A percentile compares a stretch with the other conserved stretches of the same genome.
phyloP scores from a whole-genome alignment of 2,329 filamentous ascomycete species.

The Fusarium nisikadoi region DNA sequence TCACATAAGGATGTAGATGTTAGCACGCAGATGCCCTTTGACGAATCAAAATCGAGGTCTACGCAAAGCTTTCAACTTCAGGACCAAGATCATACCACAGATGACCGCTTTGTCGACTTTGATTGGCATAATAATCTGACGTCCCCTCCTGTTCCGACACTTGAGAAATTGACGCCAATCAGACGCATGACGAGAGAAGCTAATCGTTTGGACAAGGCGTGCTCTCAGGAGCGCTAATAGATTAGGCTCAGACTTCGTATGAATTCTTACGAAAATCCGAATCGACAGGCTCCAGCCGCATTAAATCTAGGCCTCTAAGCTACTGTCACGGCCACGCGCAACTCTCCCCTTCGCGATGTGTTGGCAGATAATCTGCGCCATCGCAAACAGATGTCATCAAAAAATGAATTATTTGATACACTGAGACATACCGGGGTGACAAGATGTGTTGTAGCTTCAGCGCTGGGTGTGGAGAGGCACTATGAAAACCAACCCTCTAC shows the following conservation, averaged over 20 bases:
- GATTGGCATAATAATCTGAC: background rate
- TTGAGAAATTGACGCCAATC: background rate
- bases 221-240: no score
- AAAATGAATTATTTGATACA: no score
- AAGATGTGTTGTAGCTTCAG: no score
- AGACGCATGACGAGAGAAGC: background rate
- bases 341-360: no score
- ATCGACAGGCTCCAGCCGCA: background rate
- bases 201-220: rapidly evolving
- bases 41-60: background rate
- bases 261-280: rapidly evolving
- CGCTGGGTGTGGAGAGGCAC: no score
- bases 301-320: no score
- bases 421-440: no score
- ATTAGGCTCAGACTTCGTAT: background rate
- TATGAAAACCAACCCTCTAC: no score
- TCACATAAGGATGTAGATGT: background rate
- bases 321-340: no score
- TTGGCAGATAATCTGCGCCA: no score
- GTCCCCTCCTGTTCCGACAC: background rate
- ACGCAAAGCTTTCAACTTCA: background rate
- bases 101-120: background rate
- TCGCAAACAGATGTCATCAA: no score
- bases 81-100: background rate
- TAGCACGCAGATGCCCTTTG: background rate